Base-by-base conservation (phyloP, 129 eudicot species). In the Solidago caesia region DNA sequence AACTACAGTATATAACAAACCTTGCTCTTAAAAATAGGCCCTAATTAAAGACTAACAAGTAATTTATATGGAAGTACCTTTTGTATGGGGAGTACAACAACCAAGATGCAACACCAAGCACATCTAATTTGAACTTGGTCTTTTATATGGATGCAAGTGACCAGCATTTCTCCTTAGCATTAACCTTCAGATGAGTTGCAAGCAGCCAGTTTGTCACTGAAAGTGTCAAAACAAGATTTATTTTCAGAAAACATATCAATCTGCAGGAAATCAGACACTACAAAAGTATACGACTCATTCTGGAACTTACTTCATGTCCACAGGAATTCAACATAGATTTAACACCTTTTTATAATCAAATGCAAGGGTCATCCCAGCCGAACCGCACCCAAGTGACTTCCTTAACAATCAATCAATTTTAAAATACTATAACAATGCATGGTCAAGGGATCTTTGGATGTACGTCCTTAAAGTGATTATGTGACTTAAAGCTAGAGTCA, bases 231-330 rank as follows among this genome's bases (percentile, higher is more conserved):
- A 59, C 15, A 45, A 0, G 53, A 39, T 42, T 55, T 5, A n/a
- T 8, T 55, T 56, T 7, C 42, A 9, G n/a, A 60, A 60, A 60
- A 60, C 15, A 51, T 10, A 53, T 53, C 15, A 1, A 4, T 53
- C 59, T 4, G 59, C 59, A 53, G 15, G 25, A 5, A 49, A 64
- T 33, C 39, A 33, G 39, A 33, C 39, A 33, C 39, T 33, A 33
- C 39, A 33, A 33, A 33, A 33, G 2, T 33, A 33, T 33, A 33
- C 0, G 21, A 33, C 39, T 33, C 2, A 33, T 48, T 64, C 47
- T 5, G 42, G 12, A 71, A 44, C 58, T 16, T 79, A 79, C 82
- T 74, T 70, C 61, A 5, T 58, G 69, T 7, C 74, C 45, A 66
- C n/a, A 70, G 70, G 44, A 66, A 57, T 63, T 48, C 57, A 7